Base-by-base conservation (phyloP, 192 early-diverging fungal genomes). In the Entophlyctis luteolus region DNA sequence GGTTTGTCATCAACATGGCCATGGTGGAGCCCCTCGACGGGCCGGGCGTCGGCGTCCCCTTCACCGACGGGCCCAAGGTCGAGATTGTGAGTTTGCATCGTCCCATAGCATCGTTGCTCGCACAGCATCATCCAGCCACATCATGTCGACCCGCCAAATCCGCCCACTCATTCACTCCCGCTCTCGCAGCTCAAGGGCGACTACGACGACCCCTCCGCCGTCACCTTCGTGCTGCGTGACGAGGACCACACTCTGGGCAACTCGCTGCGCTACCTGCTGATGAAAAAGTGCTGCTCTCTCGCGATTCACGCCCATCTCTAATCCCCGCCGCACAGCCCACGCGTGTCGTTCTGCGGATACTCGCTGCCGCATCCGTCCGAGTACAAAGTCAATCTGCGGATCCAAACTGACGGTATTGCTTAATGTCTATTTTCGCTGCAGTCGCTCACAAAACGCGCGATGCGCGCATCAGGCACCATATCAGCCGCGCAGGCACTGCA, bases 221-320 rank as follows among this genome's bases (percentile, higher is more conserved):
- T 88, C 65, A 98, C 96, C 1, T 96, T 99, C 62, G 84, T 79
- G 33, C 82, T 99, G 56, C 83, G 85, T 68, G 90, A 95, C 65
- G 94, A 99, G 77, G 96, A 96, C 76, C 96, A 99, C 73, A 99
- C 96, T 2, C 80, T 99, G 4, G 95, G 94, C 50, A 98, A 98
- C 78, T 75, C 93, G 1, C 81, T 99, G 46, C 87, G 96, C 63
- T 94, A 91, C 82, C 79, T 89, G 46, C 81, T 99, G 16, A 94
- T 96, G 89, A 93, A 98, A 72, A 96, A 98, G 91, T 94, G 6
- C 10, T 52, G 23, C 2, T 57, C 39, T n/a, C 8, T 12, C 39
- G 10, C 10, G 39, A n/a, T 25, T 35, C 14, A n/a, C 23, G 55
- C 23, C 36, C 31, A 35, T 18, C 10, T 25, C 23, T 35, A 10